phyloP scores from a whole-genome alignment of 306 rosid species.

The Chamaecrista fasciculata region DNA sequence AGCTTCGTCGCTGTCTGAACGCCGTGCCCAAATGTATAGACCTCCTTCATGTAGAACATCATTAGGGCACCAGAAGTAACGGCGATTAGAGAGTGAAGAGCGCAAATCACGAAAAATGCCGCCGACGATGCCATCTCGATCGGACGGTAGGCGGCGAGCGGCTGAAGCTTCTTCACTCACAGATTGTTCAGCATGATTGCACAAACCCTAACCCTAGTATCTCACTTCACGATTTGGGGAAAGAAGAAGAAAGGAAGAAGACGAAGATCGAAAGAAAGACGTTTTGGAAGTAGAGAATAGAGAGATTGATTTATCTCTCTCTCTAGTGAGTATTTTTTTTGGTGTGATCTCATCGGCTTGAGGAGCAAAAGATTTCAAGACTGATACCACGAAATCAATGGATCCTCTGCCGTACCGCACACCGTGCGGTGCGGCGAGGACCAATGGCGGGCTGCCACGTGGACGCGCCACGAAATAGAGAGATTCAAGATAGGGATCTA shows the following conservation, averaged over 20 bases:
- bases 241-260: not conserved
- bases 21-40: slow-evolving; percentile 85
- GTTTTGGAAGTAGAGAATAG: too few species aligned
- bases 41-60: slow-evolving; percentile 96
- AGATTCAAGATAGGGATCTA: slow-evolving; percentile 26
- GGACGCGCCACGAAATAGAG: too few species aligned
- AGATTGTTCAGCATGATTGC: not conserved
- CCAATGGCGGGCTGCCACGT: too few species aligned
- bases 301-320: too few species aligned
- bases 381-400: not conserved
- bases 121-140: slow-evolving; percentile 42
- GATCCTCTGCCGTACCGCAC: too few species aligned
- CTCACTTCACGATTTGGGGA: not conserved
- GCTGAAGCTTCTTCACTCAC: not conserved
- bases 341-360: not conserved
- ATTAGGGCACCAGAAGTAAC: slow-evolving; percentile 62
- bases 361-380: slow-evolving; percentile 1
- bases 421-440: too few species aligned
- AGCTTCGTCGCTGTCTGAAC: slow-evolving; percentile 60
- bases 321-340: not conserved
- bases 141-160: slow-evolving; percentile 10
- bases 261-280: not conserved
- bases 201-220: slow-evolving; percentile 4
- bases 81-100: slow-evolving; percentile 72
- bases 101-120: slow-evolving; percentile 76